These are phyloP conservation scores for Naegleria gruberi DNA, from an alignment of 208 protist genomes.

Conservation along the genomic window DNA sequence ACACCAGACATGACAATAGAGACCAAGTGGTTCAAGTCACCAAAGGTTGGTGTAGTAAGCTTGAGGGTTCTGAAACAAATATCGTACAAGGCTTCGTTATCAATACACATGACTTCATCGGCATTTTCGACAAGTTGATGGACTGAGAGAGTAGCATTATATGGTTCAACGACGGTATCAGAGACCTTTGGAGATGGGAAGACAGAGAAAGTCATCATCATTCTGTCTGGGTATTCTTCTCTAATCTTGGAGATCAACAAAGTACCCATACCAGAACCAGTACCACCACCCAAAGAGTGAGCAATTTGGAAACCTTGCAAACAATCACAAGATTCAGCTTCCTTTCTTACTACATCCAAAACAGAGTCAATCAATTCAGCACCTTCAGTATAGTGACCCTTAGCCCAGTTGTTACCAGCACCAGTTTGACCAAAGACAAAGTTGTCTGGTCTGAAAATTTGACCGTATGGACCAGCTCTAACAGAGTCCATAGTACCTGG, in stretches of 20 bases:
- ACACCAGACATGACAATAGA: conserved; percentile 77
- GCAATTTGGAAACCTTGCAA: conserved; percentile 97
- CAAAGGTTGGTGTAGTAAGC: conserved; percentile 60
- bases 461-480: conserved; percentile 76
- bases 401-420: conserved; percentile 96
- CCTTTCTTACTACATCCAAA: conserved; percentile 93
- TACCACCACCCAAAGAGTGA: conserved; percentile 97
- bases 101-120: conserved; percentile 58
- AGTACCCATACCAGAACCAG: conserved; percentile 91
- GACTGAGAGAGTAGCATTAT: conserved; percentile 54
- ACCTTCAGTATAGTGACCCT: conserved; percentile 97
- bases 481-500: conserved; percentile 96
- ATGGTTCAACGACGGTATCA: conserved; percentile 66
- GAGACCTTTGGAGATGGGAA: conserved; percentile 95
- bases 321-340: conserved; percentile 93
- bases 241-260: conserved; percentile 93
- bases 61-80: conserved; percentile 64
- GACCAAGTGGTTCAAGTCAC: conserved; percentile 88
- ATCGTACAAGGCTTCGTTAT: conserved; percentile 69
- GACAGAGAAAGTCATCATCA: conserved; percentile 97
- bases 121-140: conserved; percentile 60
- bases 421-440: conserved; percentile 95
- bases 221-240: conserved; percentile 95
- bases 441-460: conserved; percentile 90
- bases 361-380: conserved; percentile 92